A percentile compares a stretch with the other conserved stretches of the same genome.
Conservation (phyloP, 2,329 filamentous ascomycete genomes). For the Colletotrichum sp. region DNA sequence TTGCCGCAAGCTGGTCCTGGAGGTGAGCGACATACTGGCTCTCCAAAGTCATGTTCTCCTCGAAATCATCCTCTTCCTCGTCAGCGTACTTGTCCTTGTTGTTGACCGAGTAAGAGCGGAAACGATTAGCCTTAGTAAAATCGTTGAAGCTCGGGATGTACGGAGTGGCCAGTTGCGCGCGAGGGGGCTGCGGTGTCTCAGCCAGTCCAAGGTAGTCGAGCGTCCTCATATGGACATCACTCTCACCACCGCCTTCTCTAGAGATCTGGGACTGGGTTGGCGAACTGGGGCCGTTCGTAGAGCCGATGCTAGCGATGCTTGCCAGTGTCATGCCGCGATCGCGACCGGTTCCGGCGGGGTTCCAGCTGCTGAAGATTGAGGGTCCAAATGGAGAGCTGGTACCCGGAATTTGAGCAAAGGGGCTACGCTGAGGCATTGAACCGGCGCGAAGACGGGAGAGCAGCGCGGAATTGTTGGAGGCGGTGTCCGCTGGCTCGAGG, state of each 20-base stretch:
- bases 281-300: conserved; percentile 81
- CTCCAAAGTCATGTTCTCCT: conserved; percentile 57
- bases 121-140: conserved; percentile 81
- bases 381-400: conserved; percentile 79
- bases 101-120: conserved; percentile 97
- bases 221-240: conserved; percentile 86
- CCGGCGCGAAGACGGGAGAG: conserved; percentile 88
- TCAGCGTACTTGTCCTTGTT: conserved; percentile 97
- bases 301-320: conserved; percentile 83
- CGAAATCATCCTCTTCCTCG: conserved; percentile 81
- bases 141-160: conserved; percentile 75
- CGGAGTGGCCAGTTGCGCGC: conserved; percentile 75
- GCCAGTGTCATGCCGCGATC: conserved; percentile 87
- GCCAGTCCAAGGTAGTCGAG: conserved; percentile 95
- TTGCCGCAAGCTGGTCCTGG: conserved; percentile 67
- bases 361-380: conserved; percentile 85
- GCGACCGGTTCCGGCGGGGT: conserved; percentile 66
- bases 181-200: conserved; percentile 85
- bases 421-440: conserved; percentile 89
- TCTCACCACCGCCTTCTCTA: conserved; percentile 82
- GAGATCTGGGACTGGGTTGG: conserved; percentile 87
- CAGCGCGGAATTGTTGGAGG: conserved; percentile 69
- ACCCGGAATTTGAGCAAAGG: conserved; percentile 59
- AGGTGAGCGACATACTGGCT: conserved; percentile 65
- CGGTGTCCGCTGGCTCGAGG: conserved; percentile 50